Evolutionary conservation across 345 rosid genomes (phyloP).

Genomic region (Eucalyptus regnans): DNA sequence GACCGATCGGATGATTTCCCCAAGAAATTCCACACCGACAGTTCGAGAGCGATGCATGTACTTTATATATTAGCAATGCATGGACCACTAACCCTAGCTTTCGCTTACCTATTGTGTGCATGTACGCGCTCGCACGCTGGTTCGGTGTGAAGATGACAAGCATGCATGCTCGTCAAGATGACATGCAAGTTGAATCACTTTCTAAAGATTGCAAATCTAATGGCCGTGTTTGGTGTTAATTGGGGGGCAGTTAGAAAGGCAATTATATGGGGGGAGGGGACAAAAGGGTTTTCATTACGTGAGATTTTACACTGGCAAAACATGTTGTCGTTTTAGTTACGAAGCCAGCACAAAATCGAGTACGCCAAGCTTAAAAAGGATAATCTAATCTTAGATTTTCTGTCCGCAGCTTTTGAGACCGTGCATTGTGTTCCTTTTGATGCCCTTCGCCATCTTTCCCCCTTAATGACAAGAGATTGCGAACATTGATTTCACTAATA

Average conservation of each 20-base stretch:
- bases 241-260: neutral
- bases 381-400: neutral
- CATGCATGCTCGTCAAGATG: neutral
- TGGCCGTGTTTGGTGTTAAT: neutral
- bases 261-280: neutral
- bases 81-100: neutral
- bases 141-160: neutral
- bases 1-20: neutral
- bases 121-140: neutral
- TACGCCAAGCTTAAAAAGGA: neutral
- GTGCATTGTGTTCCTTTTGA: neutral
- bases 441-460: neutral
- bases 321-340: neutral
- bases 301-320: neutral
- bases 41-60: neutral
- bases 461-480: neutral
- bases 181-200: neutral
- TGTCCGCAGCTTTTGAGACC: neutral
- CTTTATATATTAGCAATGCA: neutral
- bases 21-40: neutral
- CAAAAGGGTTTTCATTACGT: neutral
- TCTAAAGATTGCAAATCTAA: neutral
- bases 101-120: neutral
- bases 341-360: neutral
- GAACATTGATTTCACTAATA: neutral